These are phyloP conservation scores for Actinomortierella ambigua DNA, from an alignment of 371 early-diverging fungal genomes.

Conservation along the genomic window DNA sequence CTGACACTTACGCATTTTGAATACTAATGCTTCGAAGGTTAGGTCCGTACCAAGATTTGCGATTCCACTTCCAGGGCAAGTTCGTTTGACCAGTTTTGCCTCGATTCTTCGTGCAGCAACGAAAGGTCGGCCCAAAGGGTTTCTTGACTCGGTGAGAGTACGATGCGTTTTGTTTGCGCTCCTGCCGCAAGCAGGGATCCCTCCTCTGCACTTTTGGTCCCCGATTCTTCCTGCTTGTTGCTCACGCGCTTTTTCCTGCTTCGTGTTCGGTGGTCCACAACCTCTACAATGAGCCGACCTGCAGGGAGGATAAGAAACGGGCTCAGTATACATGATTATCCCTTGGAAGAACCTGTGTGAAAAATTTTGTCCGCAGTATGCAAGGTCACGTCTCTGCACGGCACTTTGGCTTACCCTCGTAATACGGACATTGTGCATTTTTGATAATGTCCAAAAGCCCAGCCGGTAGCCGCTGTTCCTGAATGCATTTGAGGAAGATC, in stretches of 20 bases:
- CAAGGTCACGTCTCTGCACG: too few species aligned
- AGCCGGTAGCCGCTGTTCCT: constrained; percentile 59
- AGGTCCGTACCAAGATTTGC: constrained; percentile 56
- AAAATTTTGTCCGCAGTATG: constrained; percentile 9
- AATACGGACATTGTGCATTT: constrained; percentile 61
- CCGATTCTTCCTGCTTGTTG: constrained; percentile 3
- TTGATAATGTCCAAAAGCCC: constrained; percentile 66
- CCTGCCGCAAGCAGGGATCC: constrained; percentile 9
- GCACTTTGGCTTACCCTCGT: constrained; percentile 52
- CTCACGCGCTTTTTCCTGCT: constrained; percentile 1
- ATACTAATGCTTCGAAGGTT: not conserved
- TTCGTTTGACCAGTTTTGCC: constrained; percentile 53
- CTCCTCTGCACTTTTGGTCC: constrained; percentile 12
- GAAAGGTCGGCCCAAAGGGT: constrained; percentile 66
- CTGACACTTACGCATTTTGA: not conserved
- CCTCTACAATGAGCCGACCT: constrained; percentile 63
- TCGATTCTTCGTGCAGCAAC: constrained; percentile 61
- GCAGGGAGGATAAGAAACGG: constrained; percentile 1
- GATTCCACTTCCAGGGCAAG: constrained; percentile 61
- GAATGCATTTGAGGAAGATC: constrained; percentile 61
- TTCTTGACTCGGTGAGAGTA: constrained; percentile 60
- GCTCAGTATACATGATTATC: not conserved
- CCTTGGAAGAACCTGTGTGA: not conserved
- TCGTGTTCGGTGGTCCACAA: constrained; percentile 55
- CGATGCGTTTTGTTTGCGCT: constrained; percentile 49